These are phyloP conservation scores for Kockiozyma suomiensis DNA, from an alignment of 805 yeast genomes.

Conservation along the genomic window DNA sequence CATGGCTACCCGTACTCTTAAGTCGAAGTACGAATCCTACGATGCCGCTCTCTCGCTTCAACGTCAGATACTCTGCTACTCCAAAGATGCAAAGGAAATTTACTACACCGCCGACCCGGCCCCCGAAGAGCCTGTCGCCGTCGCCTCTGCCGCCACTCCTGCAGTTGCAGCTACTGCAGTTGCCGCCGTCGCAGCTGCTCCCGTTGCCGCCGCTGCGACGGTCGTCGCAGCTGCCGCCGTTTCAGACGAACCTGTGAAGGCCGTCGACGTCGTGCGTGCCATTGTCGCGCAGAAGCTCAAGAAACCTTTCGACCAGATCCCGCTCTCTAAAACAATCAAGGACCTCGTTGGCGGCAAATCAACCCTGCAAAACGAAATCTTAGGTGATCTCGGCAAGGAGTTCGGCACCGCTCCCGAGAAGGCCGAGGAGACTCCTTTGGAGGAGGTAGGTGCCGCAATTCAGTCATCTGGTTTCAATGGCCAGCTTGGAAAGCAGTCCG, in stretches of 20 bases:
- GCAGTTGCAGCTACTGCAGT: conserved; percentile 60
- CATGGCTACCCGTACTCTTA: conserved; percentile 96
- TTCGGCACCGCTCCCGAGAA: conserved; percentile 98
- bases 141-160: conserved; percentile 49
- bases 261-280: conserved; percentile 78
- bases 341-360: conserved; percentile 98
- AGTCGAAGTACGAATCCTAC: conserved; percentile 93
- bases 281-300: conserved; percentile 94
- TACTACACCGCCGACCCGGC: conserved; percentile 71
- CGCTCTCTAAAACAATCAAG: conserved; percentile 90
- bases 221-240: conserved; percentile 81
- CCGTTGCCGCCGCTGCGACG: conserved; percentile 65
- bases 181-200: conserved; percentile 61
- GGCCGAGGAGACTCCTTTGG: conserved; percentile 97
- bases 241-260: conserved; percentile 88
- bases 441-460: conserved; percentile 92
- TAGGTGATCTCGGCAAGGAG: conserved; percentile 98
- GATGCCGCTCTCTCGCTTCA: conserved; percentile 93
- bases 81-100: conserved; percentile 94
- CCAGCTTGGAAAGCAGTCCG: conserved; percentile 88
- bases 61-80: conserved; percentile 92
- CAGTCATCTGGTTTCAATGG: conserved; percentile 83
- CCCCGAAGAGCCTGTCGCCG: conserved; percentile 41
- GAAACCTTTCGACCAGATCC: conserved; percentile 81
- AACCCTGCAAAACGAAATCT: conserved; percentile 96